Evolutionary conservation across 2,329 filamentous ascomycete species (phyloP).

Genomic region (Apiospora kogelbergensis): DNA sequence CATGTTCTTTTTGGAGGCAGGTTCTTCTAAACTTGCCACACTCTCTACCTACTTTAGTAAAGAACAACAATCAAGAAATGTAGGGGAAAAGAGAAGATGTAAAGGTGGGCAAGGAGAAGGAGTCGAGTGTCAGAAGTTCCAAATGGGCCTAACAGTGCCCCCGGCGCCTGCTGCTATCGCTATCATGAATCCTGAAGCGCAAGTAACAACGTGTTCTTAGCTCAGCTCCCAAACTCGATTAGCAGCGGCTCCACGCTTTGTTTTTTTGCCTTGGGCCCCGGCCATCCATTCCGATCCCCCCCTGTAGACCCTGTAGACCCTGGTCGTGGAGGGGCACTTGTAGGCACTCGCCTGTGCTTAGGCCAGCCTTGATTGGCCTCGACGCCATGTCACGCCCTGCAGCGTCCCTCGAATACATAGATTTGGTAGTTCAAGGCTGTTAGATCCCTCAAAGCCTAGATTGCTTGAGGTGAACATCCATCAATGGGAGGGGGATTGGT

Average conservation of each 20-base stretch:
- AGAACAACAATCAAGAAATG: conserved; percentile 1
- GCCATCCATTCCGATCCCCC: not conserved
- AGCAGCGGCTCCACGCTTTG: conserved; percentile 4
- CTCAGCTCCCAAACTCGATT: conserved; percentile 4
- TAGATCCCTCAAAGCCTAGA: not conserved
- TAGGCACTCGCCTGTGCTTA: not conserved
- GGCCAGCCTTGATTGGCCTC: not conserved
- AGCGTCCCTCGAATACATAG: not conserved
- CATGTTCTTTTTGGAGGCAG: conserved; percentile 27
- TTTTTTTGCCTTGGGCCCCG: not conserved
- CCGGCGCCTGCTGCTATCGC: not conserved
- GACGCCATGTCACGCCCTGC: not conserved
- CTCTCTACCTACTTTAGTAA: not conserved
- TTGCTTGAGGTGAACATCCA: not conserved
- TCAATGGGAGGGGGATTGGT: not conserved
- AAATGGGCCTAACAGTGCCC: not conserved
- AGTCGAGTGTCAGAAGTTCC: not conserved
- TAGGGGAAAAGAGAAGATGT: not conserved
- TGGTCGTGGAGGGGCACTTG: not conserved
- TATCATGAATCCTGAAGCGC: not conserved
- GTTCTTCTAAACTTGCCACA: conserved; percentile 18
- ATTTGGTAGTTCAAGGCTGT: not conserved
- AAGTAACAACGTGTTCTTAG: conserved; percentile 18
- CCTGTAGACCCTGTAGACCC: not conserved
- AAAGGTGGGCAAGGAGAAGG: not conserved